Base-by-base conservation (phyloP, 306 rosid genomes). In the Cajanus cajan region DNA sequence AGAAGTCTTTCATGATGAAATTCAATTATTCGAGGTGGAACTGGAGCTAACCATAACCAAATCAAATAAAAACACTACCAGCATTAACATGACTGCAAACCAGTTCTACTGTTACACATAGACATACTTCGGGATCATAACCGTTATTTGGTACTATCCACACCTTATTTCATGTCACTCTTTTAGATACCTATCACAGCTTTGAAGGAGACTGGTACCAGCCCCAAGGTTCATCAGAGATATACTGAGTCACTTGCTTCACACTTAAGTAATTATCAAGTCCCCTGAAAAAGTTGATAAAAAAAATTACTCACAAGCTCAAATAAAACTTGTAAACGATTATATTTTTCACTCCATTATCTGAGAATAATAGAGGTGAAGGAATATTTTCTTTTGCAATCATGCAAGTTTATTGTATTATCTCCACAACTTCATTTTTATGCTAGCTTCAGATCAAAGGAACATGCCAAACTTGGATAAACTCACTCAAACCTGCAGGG, bases 181-280 rank as follows among this genome's bases (percentile, higher is more conserved):
- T 45, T 37, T 37, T 31, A 77, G 19, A 12, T 41, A 40, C 70
- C 58, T 22, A 34, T 91, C 86, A 93, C 86, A 95, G 89, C 83
- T 86, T 93, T 75, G 98, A 89, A 78, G 99, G 99, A 74, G 92
- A 86, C 40, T 76, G 79, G 81, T 95, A 95, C 98, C 98, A 93
- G 70, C 97, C 96, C 99, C 99, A 95, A 8, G 96, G 92, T 50
- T 93, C 99, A 62, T 89, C 78, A 13, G 99, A 90, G 62, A 87
- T 73, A 68, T 93, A 93, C 48, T 57, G 90, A 10, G 99, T 95
- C 71, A 95, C 96, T 85, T 95, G 98, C 94, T 95, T 95, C 92
- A 95, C 98, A 54, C 79, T 90, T 87, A 95, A 71, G 87, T 95
- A 95, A 85, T 89, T 95, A 24, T 91, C 89, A 61, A 95, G 94